Percentiles rank a stretch among this genome's conserved stretches.
phyloP scores from a whole-genome alignment of 1,139 yeast species.

The Saccharomyces hybrid region DNA sequence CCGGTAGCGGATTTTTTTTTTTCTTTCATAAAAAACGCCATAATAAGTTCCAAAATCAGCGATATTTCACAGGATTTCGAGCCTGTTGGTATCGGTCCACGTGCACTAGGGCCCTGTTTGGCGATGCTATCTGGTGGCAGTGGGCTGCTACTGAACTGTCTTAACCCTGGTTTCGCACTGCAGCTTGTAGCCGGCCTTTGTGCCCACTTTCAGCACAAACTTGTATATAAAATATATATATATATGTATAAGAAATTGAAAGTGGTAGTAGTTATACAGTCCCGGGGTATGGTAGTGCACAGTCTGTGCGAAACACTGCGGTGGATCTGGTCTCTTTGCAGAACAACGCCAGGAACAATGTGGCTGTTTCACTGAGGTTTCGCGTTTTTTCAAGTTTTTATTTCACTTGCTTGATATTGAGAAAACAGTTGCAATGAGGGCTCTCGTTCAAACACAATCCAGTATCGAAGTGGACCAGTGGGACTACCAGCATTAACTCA shows the following conservation, averaged over 20 bases:
- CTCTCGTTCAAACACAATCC: neutral
- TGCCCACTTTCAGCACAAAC: neutral
- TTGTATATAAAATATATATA: neutral
- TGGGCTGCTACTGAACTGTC: neutral
- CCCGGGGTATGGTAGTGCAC: neutral
- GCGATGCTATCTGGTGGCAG: neutral
- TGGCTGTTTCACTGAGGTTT: neutral
- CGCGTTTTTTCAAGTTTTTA: neutral
- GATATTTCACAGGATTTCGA: neutral
- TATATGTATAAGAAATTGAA: neutral
- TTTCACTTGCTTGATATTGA: neutral
- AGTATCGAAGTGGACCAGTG: neutral
- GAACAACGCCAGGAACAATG: neutral
- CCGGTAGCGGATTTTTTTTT: neutral
- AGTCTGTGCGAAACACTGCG: neutral
- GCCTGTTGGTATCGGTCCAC: neutral
- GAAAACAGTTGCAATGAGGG: neutral
- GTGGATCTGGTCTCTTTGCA: neutral
- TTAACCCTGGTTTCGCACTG: neutral
- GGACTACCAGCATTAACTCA: neutral
- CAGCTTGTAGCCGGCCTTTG: neutral
- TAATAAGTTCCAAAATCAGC: neutral
- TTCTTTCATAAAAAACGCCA: neutral
- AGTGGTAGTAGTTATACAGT: neutral
- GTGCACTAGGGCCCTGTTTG: neutral